Conservation (phyloP, 345 rosid genomes). For the Schrenkiella parvula region DNA sequence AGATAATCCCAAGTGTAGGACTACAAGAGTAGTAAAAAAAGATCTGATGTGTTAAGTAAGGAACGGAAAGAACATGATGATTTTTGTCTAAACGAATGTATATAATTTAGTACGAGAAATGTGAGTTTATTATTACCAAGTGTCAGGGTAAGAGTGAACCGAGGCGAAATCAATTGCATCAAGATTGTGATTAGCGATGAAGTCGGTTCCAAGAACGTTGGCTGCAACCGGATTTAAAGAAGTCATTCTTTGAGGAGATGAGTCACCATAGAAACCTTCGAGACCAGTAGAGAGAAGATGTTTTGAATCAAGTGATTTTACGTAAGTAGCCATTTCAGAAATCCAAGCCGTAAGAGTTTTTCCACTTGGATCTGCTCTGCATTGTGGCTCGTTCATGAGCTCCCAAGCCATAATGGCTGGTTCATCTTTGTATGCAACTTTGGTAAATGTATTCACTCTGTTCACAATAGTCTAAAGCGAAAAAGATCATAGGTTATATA, state of each 20-base stretch:
- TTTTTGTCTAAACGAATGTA: not conserved
- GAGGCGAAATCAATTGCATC: slow-evolving; percentile 62
- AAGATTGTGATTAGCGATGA: slow-evolving; percentile 55
- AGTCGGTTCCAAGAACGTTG: slow-evolving; percentile 53
- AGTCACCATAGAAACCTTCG: slow-evolving; percentile 75
- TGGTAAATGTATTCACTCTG: slow-evolving; percentile 57
- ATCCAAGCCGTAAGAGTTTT: slow-evolving; percentile 54
- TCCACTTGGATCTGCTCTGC: slow-evolving; percentile 51
- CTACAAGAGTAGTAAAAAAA: not conserved
- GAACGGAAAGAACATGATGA: not conserved
- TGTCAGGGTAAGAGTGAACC: slow-evolving; percentile 64
- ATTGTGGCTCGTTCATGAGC: slow-evolving; percentile 76
- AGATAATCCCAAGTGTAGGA: not conserved
- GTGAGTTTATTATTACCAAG: slow-evolving; percentile 39
- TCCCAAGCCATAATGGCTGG: slow-evolving; percentile 85
- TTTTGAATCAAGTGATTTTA: slow-evolving; percentile 53
- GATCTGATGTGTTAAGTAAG: not conserved
- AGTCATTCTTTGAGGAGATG: slow-evolving; percentile 36
- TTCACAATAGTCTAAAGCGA: slow-evolving; percentile 45
- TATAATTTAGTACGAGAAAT: not conserved
- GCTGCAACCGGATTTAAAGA: slow-evolving; percentile 31
- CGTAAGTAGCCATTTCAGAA: slow-evolving; percentile 57
- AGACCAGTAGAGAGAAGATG: slow-evolving; percentile 68
- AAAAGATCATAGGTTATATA: not conserved
- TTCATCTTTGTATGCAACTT: slow-evolving; percentile 67